phyloP scores from a whole-genome alignment of 257 asterid genomes.

The Ilex aquifolium region DNA sequence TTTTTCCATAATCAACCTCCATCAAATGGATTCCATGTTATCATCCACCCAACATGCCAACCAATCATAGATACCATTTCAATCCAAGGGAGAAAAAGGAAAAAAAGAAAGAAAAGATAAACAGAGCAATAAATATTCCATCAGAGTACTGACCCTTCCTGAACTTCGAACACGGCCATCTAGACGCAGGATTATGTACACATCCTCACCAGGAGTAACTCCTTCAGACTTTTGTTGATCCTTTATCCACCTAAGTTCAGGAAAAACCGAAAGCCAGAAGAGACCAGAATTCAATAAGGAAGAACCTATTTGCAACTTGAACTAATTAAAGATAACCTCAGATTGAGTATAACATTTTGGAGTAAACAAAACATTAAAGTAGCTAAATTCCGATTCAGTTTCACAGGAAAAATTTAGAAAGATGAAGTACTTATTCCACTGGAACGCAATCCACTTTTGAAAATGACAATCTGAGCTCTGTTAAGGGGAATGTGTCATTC shows the following conservation, averaged over 20 bases:
- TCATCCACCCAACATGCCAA: background rate
- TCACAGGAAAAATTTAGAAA: too few relatives aligned
- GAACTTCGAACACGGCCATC: constrained; percentile 97
- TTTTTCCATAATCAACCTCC: too few relatives aligned
- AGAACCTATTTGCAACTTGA: background rate
- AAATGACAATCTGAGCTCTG: too few relatives aligned
- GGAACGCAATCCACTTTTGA: too few relatives aligned
- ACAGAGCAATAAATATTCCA: background rate
- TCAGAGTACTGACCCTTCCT: constrained; percentile 62
- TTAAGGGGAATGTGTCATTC: too few relatives aligned
- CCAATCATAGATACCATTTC: background rate
- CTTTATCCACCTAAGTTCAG: constrained; percentile 66
- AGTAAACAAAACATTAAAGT: too few relatives aligned
- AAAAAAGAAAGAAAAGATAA: background rate
- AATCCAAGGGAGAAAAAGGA: background rate
- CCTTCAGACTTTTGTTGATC: constrained; percentile 92
- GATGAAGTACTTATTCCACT: too few relatives aligned
- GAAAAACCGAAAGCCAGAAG: background rate
- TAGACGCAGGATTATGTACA: constrained; percentile 85
- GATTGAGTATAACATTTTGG: too few relatives aligned
- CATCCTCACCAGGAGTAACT: constrained; percentile 88
- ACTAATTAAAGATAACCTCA: background rate
- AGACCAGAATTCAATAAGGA: background rate
- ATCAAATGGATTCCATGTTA: too few relatives aligned
- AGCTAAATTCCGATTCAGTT: too few relatives aligned